Base-by-base conservation (phyloP, 306 rosid species). In the Macrotyloma uniflorum region DNA sequence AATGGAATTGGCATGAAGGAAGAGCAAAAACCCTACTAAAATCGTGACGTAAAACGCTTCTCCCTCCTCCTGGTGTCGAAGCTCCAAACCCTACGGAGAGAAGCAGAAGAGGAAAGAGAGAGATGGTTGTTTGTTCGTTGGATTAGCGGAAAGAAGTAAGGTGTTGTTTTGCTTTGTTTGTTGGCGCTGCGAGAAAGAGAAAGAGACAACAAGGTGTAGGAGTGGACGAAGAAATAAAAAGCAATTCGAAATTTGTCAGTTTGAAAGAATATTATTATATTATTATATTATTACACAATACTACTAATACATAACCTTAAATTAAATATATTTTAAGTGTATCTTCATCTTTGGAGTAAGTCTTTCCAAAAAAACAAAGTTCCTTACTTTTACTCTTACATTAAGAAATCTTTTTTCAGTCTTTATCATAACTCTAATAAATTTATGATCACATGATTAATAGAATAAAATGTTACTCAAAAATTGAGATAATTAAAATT, bases 21-120 rank as follows among this genome's bases (percentile, higher is more conserved):
- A 62, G 20, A 53, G 57, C 50, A 43, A 43, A 58, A 84, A 71
- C 84, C 91, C 88, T 74, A 70, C 88, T 61, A 49, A 1, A 69
- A 75, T 77, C 74, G 20, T 18, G 43, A 62, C 19, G n/a, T 30
- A 55, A 19, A 15, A 71, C 1, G 36, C 70, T 72, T 54, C 61
- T 74, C 79, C 76, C 38, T 33, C 55, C 70, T 43, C 55, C 45
- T 54, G 79, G 80, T 72, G 79, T 75, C 58, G 83, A 83, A 87
- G 65, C 73, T 28, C 69, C 80, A 78, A 90, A 86, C 96, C 96
- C 96, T 85, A 90, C 80, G 78, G 74, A 69, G 80, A 78, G 71
- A 47, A 46, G 22, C n/a, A 42, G 58, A 59, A 26, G 4, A n/a
- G 83, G 85, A 71, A 36, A 71, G 67, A 71, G 13, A 43, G 61